Evolutionary conservation across 2,329 filamentous ascomycete genomes (phyloP), one percentile per base, ranked within the genome.

Genomic region (Cladosporium oxysporum): DNA sequence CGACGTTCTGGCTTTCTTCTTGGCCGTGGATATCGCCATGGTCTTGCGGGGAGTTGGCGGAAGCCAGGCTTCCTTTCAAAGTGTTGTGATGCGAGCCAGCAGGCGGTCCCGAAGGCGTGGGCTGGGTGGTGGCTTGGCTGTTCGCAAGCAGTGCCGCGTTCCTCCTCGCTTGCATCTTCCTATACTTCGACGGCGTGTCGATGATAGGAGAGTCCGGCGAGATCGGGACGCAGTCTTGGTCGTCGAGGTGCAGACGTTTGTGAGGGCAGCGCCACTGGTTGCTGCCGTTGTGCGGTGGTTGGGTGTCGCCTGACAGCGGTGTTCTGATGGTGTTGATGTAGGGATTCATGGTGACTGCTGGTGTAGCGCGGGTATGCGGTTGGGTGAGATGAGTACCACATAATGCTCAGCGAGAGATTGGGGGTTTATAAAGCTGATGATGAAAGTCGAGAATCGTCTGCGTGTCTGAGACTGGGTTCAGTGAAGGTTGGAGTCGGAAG

Each of bases 171-270:
- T n/a, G 26, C 41, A 50, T 2, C 16, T 31, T 26, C 28, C 16
- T n/a, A 1, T n/a, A n/a, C 52, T 61, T 61, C n/a, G 58, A 28
- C 18, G 58, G 58, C 8, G 58, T 61, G 18, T 50, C 58, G 41
- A 50, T 33, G 41, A 61, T 49, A 2, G 58, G 58, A 29, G 18
- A 23, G 26, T 21, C n/a, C 1, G 41, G 58, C 6, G 37, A 28
- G 26, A 26, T 50, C 5, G 33, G 57, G 6, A 33, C 23, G 26
- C 58, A 61, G 26, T 41, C 14, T 11, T 35, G 18, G 16, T 7
- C 8, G 16, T 50, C 41, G 11, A 44, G 41, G 28, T 61, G 58
- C 2, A 61, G 58, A 3, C 58, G 37, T 6, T 49, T 7, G 41
- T 47, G 41, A 21, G 41, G 41, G 10, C 41, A 23, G 41, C 41